Conservation (phyloP, 306 rosid genomes). For the Pyrus pyrifolia region DNA sequence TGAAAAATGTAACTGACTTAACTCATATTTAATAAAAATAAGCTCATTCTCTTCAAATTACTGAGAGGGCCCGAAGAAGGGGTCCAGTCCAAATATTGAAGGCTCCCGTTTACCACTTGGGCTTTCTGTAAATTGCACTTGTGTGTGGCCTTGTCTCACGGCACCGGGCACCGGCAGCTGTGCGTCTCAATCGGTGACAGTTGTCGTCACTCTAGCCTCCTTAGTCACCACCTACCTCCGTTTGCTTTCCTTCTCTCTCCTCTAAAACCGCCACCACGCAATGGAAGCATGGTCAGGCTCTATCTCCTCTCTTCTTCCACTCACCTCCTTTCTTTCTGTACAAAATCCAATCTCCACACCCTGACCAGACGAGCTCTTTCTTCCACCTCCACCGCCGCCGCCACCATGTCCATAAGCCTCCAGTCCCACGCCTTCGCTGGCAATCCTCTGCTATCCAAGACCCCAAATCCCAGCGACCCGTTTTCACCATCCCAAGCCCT, state of each 20-base stretch:
- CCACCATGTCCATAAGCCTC: slow-evolving; percentile 50
- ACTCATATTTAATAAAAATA: not conserved
- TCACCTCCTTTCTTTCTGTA: slow-evolving; percentile 14
- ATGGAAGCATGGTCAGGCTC: slow-evolving; percentile 24
- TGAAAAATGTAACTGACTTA: too few species aligned
- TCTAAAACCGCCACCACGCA: slow-evolving; percentile 6
- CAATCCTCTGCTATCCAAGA: slow-evolving; percentile 46
- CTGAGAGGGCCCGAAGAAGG: not conserved
- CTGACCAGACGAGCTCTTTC: slow-evolving; percentile 8
- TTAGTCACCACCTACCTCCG: slow-evolving; percentile 9
- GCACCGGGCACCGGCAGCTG: not conserved
- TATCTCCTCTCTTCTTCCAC: slow-evolving; percentile 20
- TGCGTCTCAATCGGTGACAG: slow-evolving; percentile 8
- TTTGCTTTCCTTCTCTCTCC: not conserved
- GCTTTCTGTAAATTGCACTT: not conserved
- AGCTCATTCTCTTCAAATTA: too few species aligned
- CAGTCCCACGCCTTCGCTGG: slow-evolving; percentile 57
- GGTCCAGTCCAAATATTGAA: not conserved
- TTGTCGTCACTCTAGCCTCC: slow-evolving; percentile 13
- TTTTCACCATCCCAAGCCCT: slow-evolving; percentile 53
- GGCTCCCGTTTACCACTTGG: not conserved
- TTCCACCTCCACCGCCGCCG: not conserved
- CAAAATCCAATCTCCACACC: slow-evolving; percentile 1
- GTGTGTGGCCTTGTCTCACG: not conserved
- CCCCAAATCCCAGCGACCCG: slow-evolving; percentile 37